Evolutionary conservation across 495 filamentous ascomycete species (phyloP).

Genomic region (Neurospora intermedia): DNA sequence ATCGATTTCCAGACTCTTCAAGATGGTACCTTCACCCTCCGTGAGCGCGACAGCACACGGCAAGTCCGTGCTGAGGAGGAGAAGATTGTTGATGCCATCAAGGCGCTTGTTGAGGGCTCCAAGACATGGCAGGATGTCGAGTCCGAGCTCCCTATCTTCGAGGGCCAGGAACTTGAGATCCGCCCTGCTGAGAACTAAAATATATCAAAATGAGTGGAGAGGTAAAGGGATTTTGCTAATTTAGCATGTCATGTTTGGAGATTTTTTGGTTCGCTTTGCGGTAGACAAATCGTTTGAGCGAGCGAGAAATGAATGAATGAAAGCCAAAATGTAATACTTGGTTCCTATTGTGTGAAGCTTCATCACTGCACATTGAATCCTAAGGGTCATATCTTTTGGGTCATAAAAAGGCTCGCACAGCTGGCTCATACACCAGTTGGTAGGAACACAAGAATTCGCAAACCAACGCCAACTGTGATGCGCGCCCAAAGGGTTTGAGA

Average conservation of each 20-base stretch:
- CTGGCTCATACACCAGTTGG: neutral
- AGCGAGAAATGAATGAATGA: neutral
- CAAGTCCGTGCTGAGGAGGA: slow-evolving; percentile 58
- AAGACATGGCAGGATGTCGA: slow-evolving; percentile 53
- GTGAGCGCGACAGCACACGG: slow-evolving; percentile 61
- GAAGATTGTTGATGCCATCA: slow-evolving; percentile 52
- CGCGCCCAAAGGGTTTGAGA: neutral
- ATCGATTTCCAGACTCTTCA: slow-evolving; percentile 67
- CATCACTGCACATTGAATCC: neutral
- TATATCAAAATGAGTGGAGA: neutral
- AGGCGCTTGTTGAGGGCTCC: slow-evolving; percentile 42
- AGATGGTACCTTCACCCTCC: slow-evolving; percentile 58
- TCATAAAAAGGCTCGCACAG: neutral
- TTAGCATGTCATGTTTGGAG: neutral
- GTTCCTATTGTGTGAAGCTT: neutral
- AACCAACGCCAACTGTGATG: neutral
- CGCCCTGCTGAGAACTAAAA: slow-evolving; percentile 1
- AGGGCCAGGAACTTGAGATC: slow-evolving; percentile 40
- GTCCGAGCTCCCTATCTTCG: slow-evolving; percentile 49
- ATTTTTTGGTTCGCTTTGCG: neutral
- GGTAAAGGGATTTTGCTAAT: neutral
- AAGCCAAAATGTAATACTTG: neutral
- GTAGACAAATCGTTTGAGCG: neutral
- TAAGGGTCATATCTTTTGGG: neutral
- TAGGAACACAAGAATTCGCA: neutral